A percentile compares a stretch with the other conserved stretches of the same genome.
Evolutionary conservation across 768 basidiomycete species (phyloP).

Genomic region (Pulveroboletus frians): DNA sequence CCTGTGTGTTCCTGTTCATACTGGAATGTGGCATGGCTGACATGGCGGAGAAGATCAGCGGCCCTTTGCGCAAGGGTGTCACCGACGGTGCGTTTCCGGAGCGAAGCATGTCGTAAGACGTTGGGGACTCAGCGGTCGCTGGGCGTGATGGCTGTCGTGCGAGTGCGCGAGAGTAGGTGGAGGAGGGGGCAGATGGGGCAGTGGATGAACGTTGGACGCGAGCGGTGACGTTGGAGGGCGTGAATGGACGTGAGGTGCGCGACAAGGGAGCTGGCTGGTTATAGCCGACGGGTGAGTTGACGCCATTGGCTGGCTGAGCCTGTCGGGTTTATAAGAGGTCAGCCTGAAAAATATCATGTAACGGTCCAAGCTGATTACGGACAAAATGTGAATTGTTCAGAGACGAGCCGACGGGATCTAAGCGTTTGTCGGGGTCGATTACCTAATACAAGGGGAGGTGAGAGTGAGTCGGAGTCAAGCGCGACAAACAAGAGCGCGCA

Average conservation of each 20-base stretch:
- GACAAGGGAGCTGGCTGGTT: not conserved
- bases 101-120: constrained; percentile 22
- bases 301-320: not conserved
- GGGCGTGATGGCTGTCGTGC: constrained; percentile 4
- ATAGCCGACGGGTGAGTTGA: constrained; percentile 1
- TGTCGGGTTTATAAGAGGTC: constrained; percentile 21
- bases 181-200: constrained; percentile 19
- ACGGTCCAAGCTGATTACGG: constrained; percentile 13
- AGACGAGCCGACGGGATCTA: constrained; percentile 12
- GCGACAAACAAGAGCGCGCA: constrained; percentile 10
- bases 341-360: constrained; percentile 11
- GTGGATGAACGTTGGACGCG: constrained; percentile 12
- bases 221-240: constrained; percentile 1
- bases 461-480: constrained; percentile 1
- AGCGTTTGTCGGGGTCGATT: constrained; percentile 24
- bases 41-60: constrained; percentile 62
- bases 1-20: not conserved
- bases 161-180: constrained; percentile 8
- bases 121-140: constrained; percentile 1
- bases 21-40: constrained; percentile 26
- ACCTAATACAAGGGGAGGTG: constrained; percentile 22
- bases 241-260: constrained; percentile 8
- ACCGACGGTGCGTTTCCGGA: constrained; percentile 12
- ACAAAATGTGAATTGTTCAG: constrained; percentile 14
- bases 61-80: constrained; percentile 39